phyloP scores from a whole-genome alignment of 1,284 basidiomycete species.

The Gymnopus androsaceus region DNA sequence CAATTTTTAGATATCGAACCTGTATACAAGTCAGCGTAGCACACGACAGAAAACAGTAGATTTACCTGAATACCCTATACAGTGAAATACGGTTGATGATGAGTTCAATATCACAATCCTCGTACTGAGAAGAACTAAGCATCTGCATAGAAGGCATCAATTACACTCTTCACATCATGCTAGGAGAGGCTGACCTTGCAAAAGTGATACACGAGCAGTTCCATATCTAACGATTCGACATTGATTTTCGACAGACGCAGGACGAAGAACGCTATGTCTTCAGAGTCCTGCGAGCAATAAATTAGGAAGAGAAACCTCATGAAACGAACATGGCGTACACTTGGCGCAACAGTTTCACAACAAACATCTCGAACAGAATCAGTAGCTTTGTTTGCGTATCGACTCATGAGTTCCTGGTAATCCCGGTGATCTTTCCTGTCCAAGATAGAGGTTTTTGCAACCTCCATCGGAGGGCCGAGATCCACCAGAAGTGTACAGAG shows the following conservation, averaged over 20 bases:
- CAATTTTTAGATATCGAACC: constrained; percentile 74
- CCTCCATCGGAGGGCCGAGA: constrained; percentile 71
- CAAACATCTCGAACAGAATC: constrained; percentile 70
- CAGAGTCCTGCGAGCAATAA: constrained; percentile 41
- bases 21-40: background rate
- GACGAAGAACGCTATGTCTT: constrained; percentile 53
- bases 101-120: constrained; percentile 64
- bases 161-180: background rate
- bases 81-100: constrained; percentile 90
- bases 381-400: constrained; percentile 64
- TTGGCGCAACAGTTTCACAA: constrained; percentile 55
- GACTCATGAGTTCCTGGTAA: constrained; percentile 70
- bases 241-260: constrained; percentile 70
- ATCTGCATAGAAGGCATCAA: constrained; percentile 38
- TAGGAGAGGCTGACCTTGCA: constrained; percentile 58
- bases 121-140: constrained; percentile 32
- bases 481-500: constrained; percentile 78
- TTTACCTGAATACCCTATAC: constrained; percentile 96
- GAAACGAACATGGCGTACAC: constrained; percentile 36
- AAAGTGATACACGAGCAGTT: constrained; percentile 81
- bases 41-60: constrained; percentile 15
- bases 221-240: constrained; percentile 83
- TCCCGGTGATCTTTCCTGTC: constrained; percentile 57
- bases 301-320: background rate
- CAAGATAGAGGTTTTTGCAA: constrained; percentile 54